These are phyloP conservation scores for Prorocentrum cordatum DNA, from an alignment of 169 alveolate species.

Conservation along the genomic window DNA sequence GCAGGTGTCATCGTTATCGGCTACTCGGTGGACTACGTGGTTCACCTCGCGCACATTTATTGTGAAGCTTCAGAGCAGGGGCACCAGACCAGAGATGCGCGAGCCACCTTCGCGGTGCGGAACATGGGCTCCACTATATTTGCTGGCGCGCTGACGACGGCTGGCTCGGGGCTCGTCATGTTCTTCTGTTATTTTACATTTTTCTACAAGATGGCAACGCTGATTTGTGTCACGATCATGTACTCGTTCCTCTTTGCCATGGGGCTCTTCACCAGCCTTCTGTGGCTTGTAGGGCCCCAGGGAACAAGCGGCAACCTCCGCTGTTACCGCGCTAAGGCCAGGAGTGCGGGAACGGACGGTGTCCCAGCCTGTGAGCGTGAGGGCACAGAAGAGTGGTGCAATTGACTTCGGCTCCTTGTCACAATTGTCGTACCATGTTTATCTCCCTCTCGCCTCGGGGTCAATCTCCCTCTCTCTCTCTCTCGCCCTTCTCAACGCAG, in stretches of 20 bases:
- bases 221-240: constrained; percentile 58
- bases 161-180: constrained; percentile 28
- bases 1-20: constrained; percentile 65
- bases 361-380: no score
- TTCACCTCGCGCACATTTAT: constrained; percentile 60
- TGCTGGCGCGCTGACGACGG: constrained; percentile 58
- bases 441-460: no score
- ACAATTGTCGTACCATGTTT: no score
- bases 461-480: no score
- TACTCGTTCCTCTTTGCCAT: constrained; percentile 37
- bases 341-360: no score
- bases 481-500: no score
- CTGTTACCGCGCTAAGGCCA: no score
- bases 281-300: constrained; percentile 53
- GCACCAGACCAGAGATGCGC: constrained; percentile 34
- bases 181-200: constrained; percentile 37
- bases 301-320: no score
- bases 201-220: constrained; percentile 61
- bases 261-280: constrained; percentile 23
- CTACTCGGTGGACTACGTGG: constrained; percentile 59
- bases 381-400: no score
- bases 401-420: no score
- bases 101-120: constrained; percentile 51
- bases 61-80: constrained; percentile 33
- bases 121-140: constrained; percentile 62